Conservation (phyloP, 2,329 filamentous ascomycete species). For the Waltergamsia citrina region DNA sequence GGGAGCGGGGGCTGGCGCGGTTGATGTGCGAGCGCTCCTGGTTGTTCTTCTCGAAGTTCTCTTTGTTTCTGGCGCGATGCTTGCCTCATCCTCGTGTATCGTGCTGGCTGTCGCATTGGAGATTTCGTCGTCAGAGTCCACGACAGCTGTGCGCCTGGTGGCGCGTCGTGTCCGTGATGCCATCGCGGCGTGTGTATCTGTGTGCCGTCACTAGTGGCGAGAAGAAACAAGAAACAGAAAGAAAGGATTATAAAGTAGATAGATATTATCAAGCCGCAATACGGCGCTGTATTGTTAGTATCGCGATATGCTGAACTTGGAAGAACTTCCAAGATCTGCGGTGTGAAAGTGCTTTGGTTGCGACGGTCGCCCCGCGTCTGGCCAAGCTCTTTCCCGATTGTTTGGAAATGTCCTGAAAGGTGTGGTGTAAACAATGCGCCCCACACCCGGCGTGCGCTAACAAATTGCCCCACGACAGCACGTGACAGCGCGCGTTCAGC, state of each 20-base stretch:
- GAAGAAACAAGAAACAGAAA: background rate
- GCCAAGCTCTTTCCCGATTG: conserved; percentile 10
- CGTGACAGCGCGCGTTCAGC: conserved; percentile 10
- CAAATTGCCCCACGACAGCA: conserved; percentile 9
- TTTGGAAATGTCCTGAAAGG: conserved; percentile 28
- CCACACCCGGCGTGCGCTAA: background rate
- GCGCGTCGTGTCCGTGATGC: conserved; percentile 32
- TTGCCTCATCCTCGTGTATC: conserved; percentile 52
- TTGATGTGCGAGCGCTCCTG: conserved; percentile 27
- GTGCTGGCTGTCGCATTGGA: conserved; percentile 32
- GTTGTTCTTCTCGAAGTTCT: conserved; percentile 18
- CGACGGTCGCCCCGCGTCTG: conserved; percentile 1
- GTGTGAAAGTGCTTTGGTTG: no score
- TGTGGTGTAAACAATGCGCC: conserved; percentile 26
- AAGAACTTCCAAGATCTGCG: background rate
- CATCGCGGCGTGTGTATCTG: conserved; percentile 13
- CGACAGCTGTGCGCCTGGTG: conserved; percentile 60
- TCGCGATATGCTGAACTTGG: background rate
- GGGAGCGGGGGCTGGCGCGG: conserved; percentile 35
- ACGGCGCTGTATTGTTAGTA: background rate
- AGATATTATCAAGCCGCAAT: no score
- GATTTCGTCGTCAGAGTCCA: conserved; percentile 70
- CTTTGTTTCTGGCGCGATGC: conserved; percentile 60
- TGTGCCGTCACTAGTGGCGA: background rate
- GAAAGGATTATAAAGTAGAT: no score